Evolutionary conservation across 2,329 filamentous ascomycete genomes (phyloP), one percentile per base, ranked within the genome.

Genomic region (Didymella pomorum): DNA sequence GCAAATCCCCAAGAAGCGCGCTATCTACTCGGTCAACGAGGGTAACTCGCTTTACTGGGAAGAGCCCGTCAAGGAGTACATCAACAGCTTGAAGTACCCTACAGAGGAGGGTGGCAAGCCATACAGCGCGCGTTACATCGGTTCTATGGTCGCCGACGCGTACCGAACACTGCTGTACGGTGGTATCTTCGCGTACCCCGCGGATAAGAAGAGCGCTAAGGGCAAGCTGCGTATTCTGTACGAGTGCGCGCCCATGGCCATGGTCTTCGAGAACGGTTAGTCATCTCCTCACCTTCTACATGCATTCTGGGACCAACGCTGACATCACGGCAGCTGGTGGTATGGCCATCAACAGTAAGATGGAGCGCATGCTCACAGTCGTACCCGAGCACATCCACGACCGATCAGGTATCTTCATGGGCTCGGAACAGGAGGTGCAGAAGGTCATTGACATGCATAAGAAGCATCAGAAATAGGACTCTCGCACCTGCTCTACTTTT

Each of bases 1-100:
- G 95, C 83, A 83, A 66, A 88, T 98, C 64, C 95, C 95, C 53
- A 86, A 85, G 77, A 83, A 85, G 73, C 87, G 93, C 63, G 80
- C 89, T 64, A 99, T 99, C 79, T 99, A 99, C 87, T 96, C 92
- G 26, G 93, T 96, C 81, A 99, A 99, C 82, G 95, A 99, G 85
- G 95, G 95, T 68, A 99, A 99, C 85, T 94, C 90, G 68, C 82
- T 95, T 65, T 98, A 97, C 86, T 99, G 95, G 95, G 88, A 93
- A 64, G 90, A 96, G 45, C 86, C 87, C 65, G 92, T 93, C 72
- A 92, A 92, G 80, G 83, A 87, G 69, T 99, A 97, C 84, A 93
- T 97, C 80, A 86, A 95, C 77, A 90, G 88, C 53, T 84, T 99
- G 74, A 99, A 99, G 83, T 86, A 85, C 76, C 91, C 93, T 66